A percentile compares a stretch with the other conserved stretches of the same genome.
These are phyloP conservation scores for Nidularia sp. DNA, from an alignment of 768 basidiomycete genomes.

Conservation along the genomic window DNA sequence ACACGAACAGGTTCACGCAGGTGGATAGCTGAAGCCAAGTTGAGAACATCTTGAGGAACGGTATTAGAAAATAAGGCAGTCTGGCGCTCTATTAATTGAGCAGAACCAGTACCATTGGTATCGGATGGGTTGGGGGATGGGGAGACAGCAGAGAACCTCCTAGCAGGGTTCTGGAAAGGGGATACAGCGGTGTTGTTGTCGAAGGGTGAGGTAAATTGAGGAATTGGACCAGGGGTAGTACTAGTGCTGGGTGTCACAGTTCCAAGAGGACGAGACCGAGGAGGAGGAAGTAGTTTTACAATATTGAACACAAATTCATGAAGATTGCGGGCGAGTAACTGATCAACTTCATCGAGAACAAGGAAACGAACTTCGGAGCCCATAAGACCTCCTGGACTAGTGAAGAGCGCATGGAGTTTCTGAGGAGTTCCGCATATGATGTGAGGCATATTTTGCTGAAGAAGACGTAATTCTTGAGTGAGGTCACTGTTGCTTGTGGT, in stretches of 20 bases:
- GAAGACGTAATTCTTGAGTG: constrained; percentile 71
- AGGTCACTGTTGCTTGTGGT: constrained; percentile 61
- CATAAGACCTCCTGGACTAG: constrained; percentile 66
- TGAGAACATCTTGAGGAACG: constrained; percentile 95
- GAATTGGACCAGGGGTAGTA: constrained; percentile 27
- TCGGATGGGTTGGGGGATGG: constrained; percentile 42
- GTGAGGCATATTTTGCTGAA: constrained; percentile 92
- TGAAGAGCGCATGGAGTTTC: constrained; percentile 90
- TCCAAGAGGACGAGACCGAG: constrained; percentile 65
- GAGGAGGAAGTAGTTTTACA: constrained; percentile 87
- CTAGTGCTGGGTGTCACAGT: constrained; percentile 35
- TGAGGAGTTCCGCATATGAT: constrained; percentile 97
- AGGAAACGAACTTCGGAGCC: constrained; percentile 90
- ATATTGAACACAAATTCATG: constrained; percentile 94
- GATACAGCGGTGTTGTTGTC: constrained; percentile 34
- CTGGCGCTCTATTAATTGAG: constrained; percentile 66
- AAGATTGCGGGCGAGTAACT: constrained; percentile 93
- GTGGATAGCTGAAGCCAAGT: constrained; percentile 89
- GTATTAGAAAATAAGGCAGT: constrained; percentile 97
- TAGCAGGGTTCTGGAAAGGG: constrained; percentile 36
- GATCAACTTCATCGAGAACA: constrained; percentile 96
- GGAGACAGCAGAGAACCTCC: constrained; percentile 62
- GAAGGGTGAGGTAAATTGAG: constrained; percentile 42
- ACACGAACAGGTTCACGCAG: constrained; percentile 95
- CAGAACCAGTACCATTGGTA: constrained; percentile 8